These are phyloP conservation scores for Eudorina sp. DNA, from an alignment of 139 green algal species.

Conservation along the genomic window DNA sequence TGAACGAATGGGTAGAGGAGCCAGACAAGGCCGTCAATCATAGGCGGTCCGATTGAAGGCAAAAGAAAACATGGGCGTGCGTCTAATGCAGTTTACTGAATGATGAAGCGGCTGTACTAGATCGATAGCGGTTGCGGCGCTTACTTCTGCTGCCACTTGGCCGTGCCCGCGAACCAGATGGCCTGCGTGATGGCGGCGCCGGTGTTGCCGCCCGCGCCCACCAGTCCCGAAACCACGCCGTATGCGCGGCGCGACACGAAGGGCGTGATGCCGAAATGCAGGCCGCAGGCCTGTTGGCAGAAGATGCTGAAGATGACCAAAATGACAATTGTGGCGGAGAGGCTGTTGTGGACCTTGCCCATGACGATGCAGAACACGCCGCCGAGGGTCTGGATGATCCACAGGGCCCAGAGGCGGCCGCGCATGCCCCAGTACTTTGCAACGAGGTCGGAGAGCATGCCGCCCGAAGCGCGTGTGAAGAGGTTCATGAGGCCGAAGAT, in stretches of 20 bases:
- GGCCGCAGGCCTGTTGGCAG: slow-evolving; percentile 75
- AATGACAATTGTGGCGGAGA: slow-evolving; percentile 82
- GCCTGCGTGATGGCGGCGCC: slow-evolving; percentile 89
- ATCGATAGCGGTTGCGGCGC: too few relatives aligned
- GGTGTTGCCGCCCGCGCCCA: slow-evolving; percentile 93
- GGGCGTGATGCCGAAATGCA: slow-evolving; percentile 89
- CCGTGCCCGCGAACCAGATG: slow-evolving; percentile 86
- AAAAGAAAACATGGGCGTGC: too few relatives aligned
- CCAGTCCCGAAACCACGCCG: slow-evolving; percentile 90
- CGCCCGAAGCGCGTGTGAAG: slow-evolving; percentile 87
- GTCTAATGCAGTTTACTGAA: too few relatives aligned
- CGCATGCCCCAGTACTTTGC: slow-evolving; percentile 79
- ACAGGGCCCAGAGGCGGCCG: slow-evolving; percentile 85
- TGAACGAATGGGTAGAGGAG: too few relatives aligned
- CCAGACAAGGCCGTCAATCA: too few relatives aligned
- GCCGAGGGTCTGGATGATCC: slow-evolving; percentile 75
- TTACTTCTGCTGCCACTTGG: slow-evolving; percentile 33
- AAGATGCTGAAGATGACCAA: slow-evolving; percentile 91
- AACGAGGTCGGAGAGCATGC: slow-evolving; percentile 73
- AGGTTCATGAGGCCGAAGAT: slow-evolving; percentile 95
- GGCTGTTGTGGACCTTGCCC: slow-evolving; percentile 69
- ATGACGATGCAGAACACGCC: slow-evolving; percentile 88
- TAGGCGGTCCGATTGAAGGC: too few relatives aligned
- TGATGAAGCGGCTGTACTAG: too few relatives aligned
- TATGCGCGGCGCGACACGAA: slow-evolving; percentile 89